phyloP scores from a whole-genome alignment of 805 yeast genomes.

The Wickerhamomyces subpelliculosus region DNA sequence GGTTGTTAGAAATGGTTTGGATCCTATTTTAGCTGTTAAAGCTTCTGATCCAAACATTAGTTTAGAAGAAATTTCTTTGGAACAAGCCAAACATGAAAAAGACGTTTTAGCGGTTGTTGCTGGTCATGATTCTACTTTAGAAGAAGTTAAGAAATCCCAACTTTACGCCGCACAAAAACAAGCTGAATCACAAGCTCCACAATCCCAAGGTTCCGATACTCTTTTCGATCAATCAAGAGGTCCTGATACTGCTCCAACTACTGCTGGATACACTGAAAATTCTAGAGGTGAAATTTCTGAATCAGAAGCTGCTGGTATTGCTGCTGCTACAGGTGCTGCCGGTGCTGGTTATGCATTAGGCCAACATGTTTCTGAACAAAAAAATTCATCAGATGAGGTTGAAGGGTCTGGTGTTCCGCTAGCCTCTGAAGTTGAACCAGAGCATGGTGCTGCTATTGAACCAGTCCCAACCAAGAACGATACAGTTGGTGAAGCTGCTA shows the following conservation, averaged over 20 bases:
- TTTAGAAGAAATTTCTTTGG: conserved; percentile 11
- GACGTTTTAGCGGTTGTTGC: conserved; percentile 12
- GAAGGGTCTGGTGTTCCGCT: not conserved
- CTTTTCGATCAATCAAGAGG: not conserved
- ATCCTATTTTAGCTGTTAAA: conserved; percentile 8
- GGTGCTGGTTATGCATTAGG: not conserved
- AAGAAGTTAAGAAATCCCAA: conserved; percentile 1
- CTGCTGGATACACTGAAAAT: conserved; percentile 5
- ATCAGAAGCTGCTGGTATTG: not conserved
- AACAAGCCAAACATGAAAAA: conserved; percentile 13
- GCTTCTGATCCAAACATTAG: conserved; percentile 6
- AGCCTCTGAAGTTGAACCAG: not conserved
- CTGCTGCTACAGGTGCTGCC: not conserved
- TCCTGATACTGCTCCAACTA: conserved; percentile 14
- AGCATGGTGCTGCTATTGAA: not conserved
- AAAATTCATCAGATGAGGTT: not conserved
- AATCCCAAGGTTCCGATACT: not conserved
- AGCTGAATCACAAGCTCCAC: conserved; percentile 1
- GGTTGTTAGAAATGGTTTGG: conserved; percentile 7
- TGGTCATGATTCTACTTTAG: conserved; percentile 5
- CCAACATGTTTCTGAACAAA: not conserved
- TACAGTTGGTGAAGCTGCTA: not conserved
- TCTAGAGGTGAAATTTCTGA: not conserved
- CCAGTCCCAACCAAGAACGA: not conserved
- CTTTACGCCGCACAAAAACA: not conserved